A percentile compares a stretch with the other conserved stretches of the same genome.
Conservation (phyloP, 2,329 filamentous ascomycete genomes). For the Apiospora pterosperma region DNA sequence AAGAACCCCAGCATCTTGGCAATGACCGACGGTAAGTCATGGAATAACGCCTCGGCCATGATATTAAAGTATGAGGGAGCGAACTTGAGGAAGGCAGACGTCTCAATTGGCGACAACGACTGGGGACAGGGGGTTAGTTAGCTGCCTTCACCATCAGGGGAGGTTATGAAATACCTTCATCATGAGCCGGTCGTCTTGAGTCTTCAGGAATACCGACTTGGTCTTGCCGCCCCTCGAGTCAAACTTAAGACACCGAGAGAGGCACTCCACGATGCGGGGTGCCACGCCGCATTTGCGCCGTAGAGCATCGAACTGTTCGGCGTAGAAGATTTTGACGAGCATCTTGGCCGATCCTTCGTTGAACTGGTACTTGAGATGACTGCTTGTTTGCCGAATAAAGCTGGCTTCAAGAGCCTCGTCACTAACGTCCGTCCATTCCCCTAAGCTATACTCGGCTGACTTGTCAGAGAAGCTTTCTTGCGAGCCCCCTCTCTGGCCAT, state of each 20-base stretch:
- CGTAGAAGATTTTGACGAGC: constrained; percentile 98
- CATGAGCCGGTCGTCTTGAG: constrained; percentile 88
- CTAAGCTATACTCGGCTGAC: not conserved
- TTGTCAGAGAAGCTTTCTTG: not conserved
- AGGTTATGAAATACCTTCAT: constrained; percentile 56
- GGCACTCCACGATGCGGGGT: constrained; percentile 89
- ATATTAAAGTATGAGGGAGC: constrained; percentile 97
- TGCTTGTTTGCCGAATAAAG: constrained; percentile 78
- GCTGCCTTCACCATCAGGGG: not conserved
- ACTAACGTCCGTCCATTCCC: constrained; percentile 14
- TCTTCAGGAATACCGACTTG: constrained; percentile 96
- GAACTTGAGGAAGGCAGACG: constrained; percentile 89
- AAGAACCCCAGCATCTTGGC: constrained; percentile 99
- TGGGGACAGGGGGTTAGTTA: constrained; percentile 34
- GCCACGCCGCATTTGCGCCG: constrained; percentile 89
- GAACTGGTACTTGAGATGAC: constrained; percentile 95
- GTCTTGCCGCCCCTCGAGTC: constrained; percentile 98
- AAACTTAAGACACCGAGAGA: constrained; percentile 95
- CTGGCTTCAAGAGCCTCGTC: constrained; percentile 82
- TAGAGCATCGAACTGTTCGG: constrained; percentile 94
- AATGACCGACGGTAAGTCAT: constrained; percentile 91
- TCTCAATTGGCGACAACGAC: constrained; percentile 85
- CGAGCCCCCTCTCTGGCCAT: constrained; percentile 16
- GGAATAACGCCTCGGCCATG: constrained; percentile 94
- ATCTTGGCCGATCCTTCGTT: constrained; percentile 90